These are phyloP conservation scores for Rhizopogon vinicolor DNA, from an alignment of 768 basidiomycete genomes.

Conservation along the genomic window DNA sequence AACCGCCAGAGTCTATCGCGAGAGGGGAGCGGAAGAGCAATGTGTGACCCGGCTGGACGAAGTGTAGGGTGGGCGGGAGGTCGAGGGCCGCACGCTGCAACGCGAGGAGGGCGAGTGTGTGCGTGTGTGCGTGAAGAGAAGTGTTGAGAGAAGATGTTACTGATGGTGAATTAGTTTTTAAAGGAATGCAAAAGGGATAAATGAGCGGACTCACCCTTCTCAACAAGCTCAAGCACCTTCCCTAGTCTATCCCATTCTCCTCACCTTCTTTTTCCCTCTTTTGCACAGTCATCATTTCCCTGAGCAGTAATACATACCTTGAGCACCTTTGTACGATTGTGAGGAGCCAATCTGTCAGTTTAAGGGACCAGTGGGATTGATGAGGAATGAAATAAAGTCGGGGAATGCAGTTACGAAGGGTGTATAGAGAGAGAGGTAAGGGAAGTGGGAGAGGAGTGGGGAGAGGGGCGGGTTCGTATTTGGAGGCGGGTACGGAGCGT, in stretches of 20 bases:
- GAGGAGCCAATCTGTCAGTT: too few relatives aligned
- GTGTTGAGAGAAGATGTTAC: slow-evolving; percentile 77
- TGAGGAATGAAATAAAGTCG: too few relatives aligned
- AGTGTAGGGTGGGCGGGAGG: slow-evolving; percentile 72
- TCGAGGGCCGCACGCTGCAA: slow-evolving; percentile 74
- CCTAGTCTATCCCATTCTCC: slow-evolving; percentile 61
- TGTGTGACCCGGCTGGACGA: slow-evolving; percentile 77
- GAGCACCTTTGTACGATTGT: slow-evolving; percentile 49
- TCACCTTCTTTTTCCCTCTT: slow-evolving; percentile 41
- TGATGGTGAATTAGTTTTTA: slow-evolving; percentile 25
- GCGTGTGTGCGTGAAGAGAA: slow-evolving; percentile 72
- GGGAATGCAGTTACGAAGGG: too few relatives aligned
- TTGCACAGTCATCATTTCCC: slow-evolving; percentile 72
- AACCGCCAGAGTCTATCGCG: neutral
- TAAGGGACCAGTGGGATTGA: too few relatives aligned
- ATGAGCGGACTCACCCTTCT: slow-evolving; percentile 55
- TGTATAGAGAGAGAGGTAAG: too few relatives aligned
- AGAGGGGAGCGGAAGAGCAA: slow-evolving; percentile 36
- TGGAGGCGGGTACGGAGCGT: neutral
- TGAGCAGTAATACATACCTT: slow-evolving; percentile 78
- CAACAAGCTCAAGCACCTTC: slow-evolving; percentile 59
- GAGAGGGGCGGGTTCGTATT: too few relatives aligned
- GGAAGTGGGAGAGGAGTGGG: slow-evolving; percentile 31
- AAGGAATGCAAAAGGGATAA: neutral
- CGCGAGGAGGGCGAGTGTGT: slow-evolving; percentile 70